Conservation (phyloP, 371 early-diverging fungal species). For the Basidiobolus meristosporus region DNA sequence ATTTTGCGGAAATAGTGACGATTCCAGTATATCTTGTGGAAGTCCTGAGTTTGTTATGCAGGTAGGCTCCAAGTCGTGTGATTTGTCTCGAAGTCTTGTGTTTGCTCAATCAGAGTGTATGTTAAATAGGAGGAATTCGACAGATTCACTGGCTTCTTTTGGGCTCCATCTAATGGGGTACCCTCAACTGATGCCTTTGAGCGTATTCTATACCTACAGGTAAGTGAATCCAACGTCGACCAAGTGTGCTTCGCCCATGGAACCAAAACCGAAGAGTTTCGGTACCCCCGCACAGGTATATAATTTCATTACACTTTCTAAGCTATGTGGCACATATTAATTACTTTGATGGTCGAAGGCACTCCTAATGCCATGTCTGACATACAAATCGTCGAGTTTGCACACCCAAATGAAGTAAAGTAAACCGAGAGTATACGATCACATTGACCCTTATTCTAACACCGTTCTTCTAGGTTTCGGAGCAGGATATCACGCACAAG, state of each 20-base stretch:
- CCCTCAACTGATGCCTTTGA: constrained; percentile 5
- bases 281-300: constrained; percentile 41
- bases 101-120: too few species aligned
- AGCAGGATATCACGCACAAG: constrained; percentile 1
- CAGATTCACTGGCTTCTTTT: constrained; percentile 44
- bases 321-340: too few species aligned
- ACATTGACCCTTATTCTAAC: too few species aligned
- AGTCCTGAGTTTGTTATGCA: constrained; percentile 57
- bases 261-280: constrained; percentile 18
- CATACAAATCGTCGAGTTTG: constrained; percentile 34
- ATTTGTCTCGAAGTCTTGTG: too few species aligned
- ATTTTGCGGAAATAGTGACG: constrained; percentile 15
- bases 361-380: constrained; percentile 33
- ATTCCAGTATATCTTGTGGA: constrained; percentile 22
- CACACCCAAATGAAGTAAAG: constrained; percentile 6
- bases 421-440: too few species aligned
- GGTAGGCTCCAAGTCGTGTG: too few species aligned
- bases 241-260: constrained; percentile 22
- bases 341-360: too few species aligned
- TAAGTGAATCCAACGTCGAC: constrained; percentile 40
- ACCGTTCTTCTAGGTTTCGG: too few species aligned
- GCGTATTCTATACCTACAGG: constrained; percentile 38
- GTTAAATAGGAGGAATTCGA: constrained; percentile 44
- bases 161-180: too few species aligned
- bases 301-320: background rate